Conservation (phyloP, 2,329 filamentous ascomycete species). For the Pseudohalonectria lignicola region DNA sequence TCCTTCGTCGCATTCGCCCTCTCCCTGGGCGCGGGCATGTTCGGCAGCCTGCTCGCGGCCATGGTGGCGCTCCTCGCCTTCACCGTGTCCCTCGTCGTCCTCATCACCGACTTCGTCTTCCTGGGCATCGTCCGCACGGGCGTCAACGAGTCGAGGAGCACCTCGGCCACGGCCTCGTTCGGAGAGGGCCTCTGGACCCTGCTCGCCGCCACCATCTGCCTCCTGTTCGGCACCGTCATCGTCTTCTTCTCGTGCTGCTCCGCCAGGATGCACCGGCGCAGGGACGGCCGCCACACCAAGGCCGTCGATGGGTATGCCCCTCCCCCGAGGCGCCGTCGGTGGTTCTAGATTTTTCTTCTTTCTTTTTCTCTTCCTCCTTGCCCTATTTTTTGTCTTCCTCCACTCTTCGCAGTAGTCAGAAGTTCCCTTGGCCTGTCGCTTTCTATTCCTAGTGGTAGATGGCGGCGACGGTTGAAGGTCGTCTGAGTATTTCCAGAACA, state of each 20-base stretch:
- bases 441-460: too few species aligned
- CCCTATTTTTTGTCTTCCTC: too few species aligned
- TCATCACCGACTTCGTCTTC: conserved; percentile 45
- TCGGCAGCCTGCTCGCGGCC: conserved; percentile 39
- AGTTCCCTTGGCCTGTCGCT: too few species aligned
- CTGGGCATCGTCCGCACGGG: conserved; percentile 42
- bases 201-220: conserved; percentile 41
- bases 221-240: conserved; percentile 42
- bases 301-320: conserved; percentile 15
- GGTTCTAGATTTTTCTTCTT: conserved; percentile 5
- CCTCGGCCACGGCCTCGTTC: conserved; percentile 33
- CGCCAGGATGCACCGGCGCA: conserved; percentile 28
- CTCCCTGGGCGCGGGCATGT: conserved; percentile 36
- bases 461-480: too few species aligned
- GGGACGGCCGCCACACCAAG: conserved; percentile 15
- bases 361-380: too few species aligned
- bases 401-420: too few species aligned
- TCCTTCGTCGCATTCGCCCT: conserved; percentile 49
- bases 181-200: conserved; percentile 47
- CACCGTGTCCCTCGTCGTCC: conserved; percentile 32
- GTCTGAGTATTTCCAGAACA: too few species aligned
- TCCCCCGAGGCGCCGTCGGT: conserved; percentile 9
- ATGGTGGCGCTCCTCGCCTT: conserved; percentile 37
- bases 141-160: conserved; percentile 31
- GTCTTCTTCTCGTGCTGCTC: conserved; percentile 53